Conservation (phyloP, 2,329 filamentous ascomycete genomes). For the Madurella fahalii region DNA sequence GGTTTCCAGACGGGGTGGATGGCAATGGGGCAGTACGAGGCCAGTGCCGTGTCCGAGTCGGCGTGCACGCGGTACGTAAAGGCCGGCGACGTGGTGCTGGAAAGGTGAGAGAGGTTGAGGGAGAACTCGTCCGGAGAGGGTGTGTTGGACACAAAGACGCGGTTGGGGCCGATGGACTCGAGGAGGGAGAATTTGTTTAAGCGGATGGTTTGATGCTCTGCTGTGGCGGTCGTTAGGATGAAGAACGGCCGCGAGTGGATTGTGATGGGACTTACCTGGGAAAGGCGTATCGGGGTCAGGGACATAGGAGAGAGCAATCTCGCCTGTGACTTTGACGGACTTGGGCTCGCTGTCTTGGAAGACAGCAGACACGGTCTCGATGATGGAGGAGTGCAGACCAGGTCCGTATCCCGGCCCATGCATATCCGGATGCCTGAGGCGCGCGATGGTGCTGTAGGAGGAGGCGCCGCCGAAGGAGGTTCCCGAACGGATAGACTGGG, state of each 20-base stretch:
- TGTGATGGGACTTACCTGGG: slow-evolving; percentile 41
- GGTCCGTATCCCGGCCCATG: slow-evolving; percentile 67
- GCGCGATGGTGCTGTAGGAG: slow-evolving; percentile 47
- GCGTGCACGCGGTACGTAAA: slow-evolving; percentile 91
- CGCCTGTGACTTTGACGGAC: slow-evolving; percentile 72
- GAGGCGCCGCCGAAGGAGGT: slow-evolving; percentile 60
- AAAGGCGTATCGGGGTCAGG: slow-evolving; percentile 43
- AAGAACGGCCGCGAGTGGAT: background rate
- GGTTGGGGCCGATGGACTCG: slow-evolving; percentile 90
- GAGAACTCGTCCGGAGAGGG: slow-evolving; percentile 69
- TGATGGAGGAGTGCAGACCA: slow-evolving; percentile 81
- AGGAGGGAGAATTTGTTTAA: slow-evolving; percentile 85
- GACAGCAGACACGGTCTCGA: slow-evolving; percentile 83
- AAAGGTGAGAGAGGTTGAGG: slow-evolving; percentile 67
- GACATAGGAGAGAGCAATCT: slow-evolving; percentile 85
- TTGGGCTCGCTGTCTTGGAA: slow-evolving; percentile 72
- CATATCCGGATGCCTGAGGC: slow-evolving; percentile 78
- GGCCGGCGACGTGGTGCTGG: slow-evolving; percentile 66
- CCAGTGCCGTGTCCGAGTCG: slow-evolving; percentile 47
- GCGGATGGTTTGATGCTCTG: slow-evolving; percentile 64
- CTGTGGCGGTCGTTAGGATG: slow-evolving; percentile 20
- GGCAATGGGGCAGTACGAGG: slow-evolving; percentile 64
- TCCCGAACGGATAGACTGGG: slow-evolving; percentile 84
- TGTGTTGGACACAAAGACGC: slow-evolving; percentile 76
- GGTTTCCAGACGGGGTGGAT: slow-evolving; percentile 78